Percentiles rank a stretch among this genome's conserved stretches.
Evolutionary conservation across 2,329 filamentous ascomycete species (phyloP).

Genomic region (Fusarium euwallaceae): DNA sequence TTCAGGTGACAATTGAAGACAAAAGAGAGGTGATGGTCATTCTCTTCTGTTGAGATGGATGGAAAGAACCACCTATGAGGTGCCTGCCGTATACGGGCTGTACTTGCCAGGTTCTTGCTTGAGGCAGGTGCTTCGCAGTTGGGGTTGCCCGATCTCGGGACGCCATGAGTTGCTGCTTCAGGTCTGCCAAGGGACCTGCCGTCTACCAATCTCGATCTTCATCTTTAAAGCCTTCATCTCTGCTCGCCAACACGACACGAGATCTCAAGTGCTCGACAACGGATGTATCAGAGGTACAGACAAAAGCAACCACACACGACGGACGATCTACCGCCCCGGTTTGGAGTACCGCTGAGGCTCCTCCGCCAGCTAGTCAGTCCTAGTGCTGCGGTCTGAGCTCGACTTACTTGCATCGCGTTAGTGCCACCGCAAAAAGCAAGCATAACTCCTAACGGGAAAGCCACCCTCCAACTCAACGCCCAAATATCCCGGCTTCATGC

Average conservation of each 20-base stretch:
- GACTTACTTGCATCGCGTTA: constrained; percentile 43
- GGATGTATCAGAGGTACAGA: neutral
- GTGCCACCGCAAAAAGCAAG: constrained; percentile 46
- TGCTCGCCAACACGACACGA: neutral
- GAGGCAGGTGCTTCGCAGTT: constrained; percentile 20
- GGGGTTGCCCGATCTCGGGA: constrained; percentile 2
- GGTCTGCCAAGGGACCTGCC: constrained; percentile 3
- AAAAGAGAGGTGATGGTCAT: neutral
- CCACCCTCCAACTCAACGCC: constrained; percentile 22
- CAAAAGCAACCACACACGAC: constrained; percentile 6
- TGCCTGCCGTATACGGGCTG: neutral
- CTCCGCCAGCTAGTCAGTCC: constrained; percentile 29
- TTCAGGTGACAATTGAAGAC: neutral
- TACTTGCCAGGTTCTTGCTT: neutral
- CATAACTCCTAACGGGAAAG: constrained; percentile 30
- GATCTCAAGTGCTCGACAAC: constrained; percentile 2
- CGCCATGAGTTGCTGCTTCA: constrained; percentile 15
- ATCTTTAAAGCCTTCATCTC: neutral
- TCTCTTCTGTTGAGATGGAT: neutral
- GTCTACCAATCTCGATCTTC: constrained; percentile 1
- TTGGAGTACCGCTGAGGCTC: constrained; percentile 21
- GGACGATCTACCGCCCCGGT: constrained; percentile 27
- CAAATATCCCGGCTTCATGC: constrained; percentile 16
- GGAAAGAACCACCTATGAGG: neutral
- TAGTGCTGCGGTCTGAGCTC: constrained; percentile 21